Evolutionary conservation across 1,139 yeast species (phyloP), one percentile per base, ranked within the genome.

Genomic region (Diutina siamensis): DNA sequence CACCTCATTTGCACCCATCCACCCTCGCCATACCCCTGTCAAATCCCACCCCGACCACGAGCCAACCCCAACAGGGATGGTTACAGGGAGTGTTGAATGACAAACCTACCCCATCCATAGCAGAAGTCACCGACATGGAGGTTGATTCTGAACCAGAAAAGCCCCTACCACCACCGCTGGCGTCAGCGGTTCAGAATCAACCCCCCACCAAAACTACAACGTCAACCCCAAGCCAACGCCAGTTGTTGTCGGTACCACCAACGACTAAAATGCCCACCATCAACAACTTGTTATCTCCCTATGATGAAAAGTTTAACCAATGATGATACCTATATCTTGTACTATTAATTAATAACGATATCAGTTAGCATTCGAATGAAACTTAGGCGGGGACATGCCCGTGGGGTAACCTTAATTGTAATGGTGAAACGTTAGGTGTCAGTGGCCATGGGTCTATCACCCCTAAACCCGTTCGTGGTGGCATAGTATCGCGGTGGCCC

Each of bases 231-330:
- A 9, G 15, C 9, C 40, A 2, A 3, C 19, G 34, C 19, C 28
- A 41, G 44, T 32, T 41, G 13, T n/a, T 27, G 17, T 10, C 40
- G 25, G 31, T 27, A 13, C 40, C 45, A 2, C 5, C 28, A 25
- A 25, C 28, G 10, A 27, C 25, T n/a, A 62, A 61, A 45, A 65
- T 61, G 48, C 70, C 69, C 2, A 62, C 70, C n/a, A 65, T 67
- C 38, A 57, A 63, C 48, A 63, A 60, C 53, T 57, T 67, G 46
- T 52, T 67, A 46, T 62, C 67, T 13, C 67, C 64, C 2, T 54
- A 55, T 46, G 58, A 58, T 36, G 56, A 56, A 27, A 59, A 55
- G 32, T 38, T 38, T 15, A 38, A 38, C n/a, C 32, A 38, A 9
- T 38, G 18, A 22, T 13, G 42, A 25, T 25, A 25, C 28, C 28